Evolutionary conservation across 2,329 filamentous ascomycete genomes (phyloP), one percentile per base, ranked within the genome.

Genomic region (Raffaelea ambrosiae): DNA sequence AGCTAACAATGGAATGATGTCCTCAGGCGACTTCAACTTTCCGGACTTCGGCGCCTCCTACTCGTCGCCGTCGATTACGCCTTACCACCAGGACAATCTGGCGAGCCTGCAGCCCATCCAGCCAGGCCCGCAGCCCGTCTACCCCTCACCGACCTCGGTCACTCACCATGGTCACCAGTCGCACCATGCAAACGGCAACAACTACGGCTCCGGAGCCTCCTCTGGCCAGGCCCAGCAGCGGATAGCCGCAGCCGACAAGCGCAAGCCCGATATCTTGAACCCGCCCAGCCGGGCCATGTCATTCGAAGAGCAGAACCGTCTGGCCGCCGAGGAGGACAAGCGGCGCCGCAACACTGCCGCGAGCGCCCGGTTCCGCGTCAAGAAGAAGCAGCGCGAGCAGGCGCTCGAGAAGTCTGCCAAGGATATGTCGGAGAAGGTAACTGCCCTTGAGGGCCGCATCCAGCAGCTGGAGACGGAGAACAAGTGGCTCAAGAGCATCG

Each of bases 381-480:
- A 95, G 81, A 95, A 95, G 83, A 95, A 95, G 79, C 87, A 93
- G 69, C 84, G 88, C 44, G 88, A 95, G 71, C 86, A 90, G 65
- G 84, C 86, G 9, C 79, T 94, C 46, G 87, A 91, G 66, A 81
- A 81, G 59, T 84, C 81, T 3, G 83, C 88, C 58, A 88, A 89
- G 66, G 88, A 94, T 56, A 86, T 91, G 68, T 79, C 79, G 23
- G 86, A 93, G 41, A 89, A 89, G 68, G 85, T 90, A 45, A 72
- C 78, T 18, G 71, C 73, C 18, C 74, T 95, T 7, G 86, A 94
- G 66, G 75, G 75, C 58, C 80, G 81, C 50, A 83, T 93, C 47
- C 76, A 77, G 49, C 83, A 88, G 59, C 76, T 91, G n/a, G 84
- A 88, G 69, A 85, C 83, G 57, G 84, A 89, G 68, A 89, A 89